A percentile compares a stretch with the other conserved stretches of the same genome.
Evolutionary conservation across 495 filamentous ascomycete species (phyloP).

Genomic region (Xylaria telfairii): DNA sequence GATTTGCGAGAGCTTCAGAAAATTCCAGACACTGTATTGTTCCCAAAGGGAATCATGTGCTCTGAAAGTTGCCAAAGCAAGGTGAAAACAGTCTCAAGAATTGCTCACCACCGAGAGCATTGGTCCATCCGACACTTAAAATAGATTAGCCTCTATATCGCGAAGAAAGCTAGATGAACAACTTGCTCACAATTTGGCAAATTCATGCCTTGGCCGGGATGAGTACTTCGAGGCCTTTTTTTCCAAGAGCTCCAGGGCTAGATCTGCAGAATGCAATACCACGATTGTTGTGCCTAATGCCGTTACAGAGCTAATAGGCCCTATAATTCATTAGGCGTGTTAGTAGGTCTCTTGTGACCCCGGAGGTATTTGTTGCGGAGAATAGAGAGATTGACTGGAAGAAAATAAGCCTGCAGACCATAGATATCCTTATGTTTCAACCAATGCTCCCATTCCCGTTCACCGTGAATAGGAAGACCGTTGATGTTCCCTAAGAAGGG

Average conservation of each 20-base stretch:
- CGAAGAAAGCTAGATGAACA: background rate
- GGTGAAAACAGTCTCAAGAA: too few species aligned
- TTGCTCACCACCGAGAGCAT: slow-evolving; percentile 33
- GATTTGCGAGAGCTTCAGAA: too few species aligned
- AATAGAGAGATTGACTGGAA: background rate
- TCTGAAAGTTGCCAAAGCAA: too few species aligned
- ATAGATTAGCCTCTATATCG: background rate
- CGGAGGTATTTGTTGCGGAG: background rate
- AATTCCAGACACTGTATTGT: too few species aligned
- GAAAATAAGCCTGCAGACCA: slow-evolving; percentile 18
- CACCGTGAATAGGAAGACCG: slow-evolving; percentile 43
- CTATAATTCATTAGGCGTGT: slow-evolving; percentile 9
- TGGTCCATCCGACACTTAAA: slow-evolving; percentile 35
- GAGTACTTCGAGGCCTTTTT: slow-evolving; percentile 50
- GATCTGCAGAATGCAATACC: slow-evolving; percentile 49
- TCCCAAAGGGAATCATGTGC: too few species aligned
- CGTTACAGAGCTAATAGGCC: slow-evolving; percentile 57
- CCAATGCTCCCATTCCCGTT: slow-evolving; percentile 52
- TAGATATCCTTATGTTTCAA: slow-evolving; percentile 55
- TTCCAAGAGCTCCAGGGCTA: slow-evolving; percentile 51
- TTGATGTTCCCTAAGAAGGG: slow-evolving; percentile 52
- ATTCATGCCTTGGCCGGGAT: slow-evolving; percentile 38
- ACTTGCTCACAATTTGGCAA: slow-evolving; percentile 10
- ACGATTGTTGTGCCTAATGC: slow-evolving; percentile 51
- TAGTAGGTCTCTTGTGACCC: background rate